Percentiles rank a stretch among this genome's conserved stretches.
These are phyloP conservation scores for Leccinum subgranulosum DNA, from an alignment of 768 basidiomycete species.

Conservation along the genomic window DNA sequence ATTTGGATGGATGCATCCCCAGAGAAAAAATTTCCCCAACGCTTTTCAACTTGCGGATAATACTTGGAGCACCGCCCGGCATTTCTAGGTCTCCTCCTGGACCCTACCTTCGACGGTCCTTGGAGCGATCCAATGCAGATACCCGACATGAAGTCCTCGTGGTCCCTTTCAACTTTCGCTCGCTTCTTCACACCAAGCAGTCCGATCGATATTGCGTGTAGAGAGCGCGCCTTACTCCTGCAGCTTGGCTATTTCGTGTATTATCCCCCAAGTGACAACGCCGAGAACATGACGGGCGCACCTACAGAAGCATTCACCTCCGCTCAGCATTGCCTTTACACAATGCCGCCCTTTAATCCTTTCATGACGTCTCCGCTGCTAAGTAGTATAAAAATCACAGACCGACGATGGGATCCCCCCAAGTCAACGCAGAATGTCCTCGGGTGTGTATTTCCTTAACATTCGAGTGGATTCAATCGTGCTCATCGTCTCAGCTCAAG, in stretches of 20 bases:
- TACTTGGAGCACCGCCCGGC: slow-evolving; percentile 19
- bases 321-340: slow-evolving; percentile 28
- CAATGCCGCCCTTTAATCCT: slow-evolving; percentile 25
- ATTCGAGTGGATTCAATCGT: not conserved
- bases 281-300: slow-evolving; percentile 30
- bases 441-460: slow-evolving; percentile 8
- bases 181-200: slow-evolving; percentile 32
- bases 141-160: slow-evolving; percentile 38
- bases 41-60: slow-evolving; percentile 10
- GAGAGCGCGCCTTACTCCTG: slow-evolving; percentile 30
- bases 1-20: slow-evolving; percentile 1
- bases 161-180: slow-evolving; percentile 24
- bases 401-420: slow-evolving; percentile 12
- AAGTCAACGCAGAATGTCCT: slow-evolving; percentile 23
- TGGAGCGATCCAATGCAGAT: slow-evolving; percentile 36
- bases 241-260: slow-evolving; percentile 27
- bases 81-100: slow-evolving; percentile 22
- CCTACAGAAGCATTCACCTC: slow-evolving; percentile 22
- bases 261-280: slow-evolving; percentile 26
- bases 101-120: slow-evolving; percentile 22
- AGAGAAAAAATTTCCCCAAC: not conserved
- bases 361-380: slow-evolving; percentile 17
- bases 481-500: slow-evolving; percentile 25
- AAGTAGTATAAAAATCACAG: slow-evolving; percentile 26
- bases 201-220: slow-evolving; percentile 34